phyloP scores from a whole-genome alignment of 192 early-diverging fungal species.

The Mortierella antarctica region DNA sequence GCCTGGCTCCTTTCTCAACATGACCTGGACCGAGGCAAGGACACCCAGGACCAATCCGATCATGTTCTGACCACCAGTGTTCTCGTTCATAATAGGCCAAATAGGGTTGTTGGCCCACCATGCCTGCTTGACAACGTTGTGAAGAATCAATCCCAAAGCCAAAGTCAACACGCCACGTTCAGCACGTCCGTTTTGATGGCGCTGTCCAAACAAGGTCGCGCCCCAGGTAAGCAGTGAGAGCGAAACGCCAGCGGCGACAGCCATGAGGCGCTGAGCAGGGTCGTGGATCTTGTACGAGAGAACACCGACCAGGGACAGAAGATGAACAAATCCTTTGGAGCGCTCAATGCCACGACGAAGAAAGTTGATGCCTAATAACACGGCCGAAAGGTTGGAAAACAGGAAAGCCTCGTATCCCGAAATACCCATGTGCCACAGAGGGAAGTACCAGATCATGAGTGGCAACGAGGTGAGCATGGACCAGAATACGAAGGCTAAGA shows the following conservation, averaged over 20 bases:
- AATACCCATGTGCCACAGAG: conserved; percentile 87
- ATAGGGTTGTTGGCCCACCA: conserved; percentile 85
- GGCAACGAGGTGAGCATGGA: conserved; percentile 82
- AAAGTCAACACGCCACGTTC: conserved; percentile 73
- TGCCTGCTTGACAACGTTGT: conserved; percentile 76
- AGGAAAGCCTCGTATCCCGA: conserved; percentile 82
- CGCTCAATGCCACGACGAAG: conserved; percentile 63
- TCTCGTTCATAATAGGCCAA: conserved; percentile 84
- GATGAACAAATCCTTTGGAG: conserved; percentile 66
- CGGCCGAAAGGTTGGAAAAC: conserved; percentile 68
- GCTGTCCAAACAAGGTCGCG: conserved; percentile 66
- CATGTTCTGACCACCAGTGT: conserved; percentile 78
- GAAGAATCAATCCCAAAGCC: conserved; percentile 74
- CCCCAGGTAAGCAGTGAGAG: conserved; percentile 68
- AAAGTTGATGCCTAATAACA: conserved; percentile 66
- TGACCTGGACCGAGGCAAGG: conserved; percentile 67
- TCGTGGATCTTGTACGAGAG: conserved; percentile 67
- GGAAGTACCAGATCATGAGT: conserved; percentile 83
- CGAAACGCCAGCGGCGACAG: conserved; percentile 67
- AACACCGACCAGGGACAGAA: conserved; percentile 71
- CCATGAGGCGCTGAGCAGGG: conserved; percentile 68
- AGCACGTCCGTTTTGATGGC: conserved; percentile 62
- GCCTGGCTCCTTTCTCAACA: conserved; percentile 55
- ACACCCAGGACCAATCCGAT: conserved; percentile 71
- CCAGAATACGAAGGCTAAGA: conserved; percentile 80